Evolutionary conservation across 1,284 basidiomycete genomes (phyloP).

Genomic region (Ceratobasidium sp.): DNA sequence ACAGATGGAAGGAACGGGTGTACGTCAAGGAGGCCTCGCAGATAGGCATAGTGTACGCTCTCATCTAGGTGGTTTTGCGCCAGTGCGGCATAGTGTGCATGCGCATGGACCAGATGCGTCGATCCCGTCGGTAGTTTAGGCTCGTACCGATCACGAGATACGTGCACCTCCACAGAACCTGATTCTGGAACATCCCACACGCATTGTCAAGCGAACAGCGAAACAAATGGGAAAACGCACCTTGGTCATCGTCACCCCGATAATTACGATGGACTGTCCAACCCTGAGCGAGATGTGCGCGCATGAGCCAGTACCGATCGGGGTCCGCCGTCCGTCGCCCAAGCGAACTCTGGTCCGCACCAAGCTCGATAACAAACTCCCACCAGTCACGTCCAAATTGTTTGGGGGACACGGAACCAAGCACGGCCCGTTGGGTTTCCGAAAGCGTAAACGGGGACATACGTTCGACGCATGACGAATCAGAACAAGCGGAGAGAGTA

Average conservation of each 20-base stretch:
- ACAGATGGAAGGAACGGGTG: not conserved
- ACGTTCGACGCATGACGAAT: not conserved
- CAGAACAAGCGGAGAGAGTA: not conserved
- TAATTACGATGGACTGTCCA: not conserved
- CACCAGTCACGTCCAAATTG: not conserved
- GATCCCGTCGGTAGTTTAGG: not conserved
- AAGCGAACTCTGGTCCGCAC: constrained; percentile 12
- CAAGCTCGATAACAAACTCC: constrained; percentile 12
- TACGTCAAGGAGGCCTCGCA: not conserved
- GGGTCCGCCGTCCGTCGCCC: constrained; percentile 2
- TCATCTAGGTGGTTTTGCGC: constrained; percentile 20
- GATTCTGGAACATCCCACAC: not conserved
- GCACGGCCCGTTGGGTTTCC: not conserved
- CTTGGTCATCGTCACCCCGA: not conserved
- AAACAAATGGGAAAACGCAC: not conserved
- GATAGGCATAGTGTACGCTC: constrained; percentile 16
- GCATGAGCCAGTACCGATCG: constrained; percentile 32
- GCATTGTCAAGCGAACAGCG: not conserved
- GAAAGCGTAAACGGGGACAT: not conserved
- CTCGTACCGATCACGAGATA: not conserved
- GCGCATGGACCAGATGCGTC: constrained; percentile 16
- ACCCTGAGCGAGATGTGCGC: constrained; percentile 6
- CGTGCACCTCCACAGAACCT: not conserved
- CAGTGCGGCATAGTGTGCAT: constrained; percentile 10
- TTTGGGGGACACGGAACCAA: not conserved